Base-by-base conservation (phyloP, 2,329 filamentous ascomycete genomes). In the Cladophialophora exuberans region DNA sequence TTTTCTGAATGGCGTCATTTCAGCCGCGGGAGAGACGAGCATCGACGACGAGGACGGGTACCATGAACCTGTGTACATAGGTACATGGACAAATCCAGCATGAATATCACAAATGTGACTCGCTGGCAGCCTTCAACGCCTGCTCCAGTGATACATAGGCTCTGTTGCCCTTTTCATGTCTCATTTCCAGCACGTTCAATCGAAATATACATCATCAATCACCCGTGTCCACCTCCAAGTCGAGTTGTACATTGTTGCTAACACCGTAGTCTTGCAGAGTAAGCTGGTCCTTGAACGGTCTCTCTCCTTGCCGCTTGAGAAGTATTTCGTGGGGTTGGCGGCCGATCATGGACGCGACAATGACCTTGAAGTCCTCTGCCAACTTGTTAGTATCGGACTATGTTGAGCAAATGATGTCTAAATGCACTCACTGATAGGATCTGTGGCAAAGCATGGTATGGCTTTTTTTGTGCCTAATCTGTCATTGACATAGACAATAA, bases 391-490 rank as follows among this genome's bases (percentile, higher is more conserved):
- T 22, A 59, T 42, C n/a, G n/a, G n/a, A 11, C 30, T 20, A 28
- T 42, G 13, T 22, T 30, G 18, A 11, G 11, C 1, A 31, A 3
- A 42, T 3, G 33, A 31, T 17, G 22, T 17, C 33, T 15, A 25
- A 41, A 25, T 52, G 39, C 47, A 70, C 73, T 65, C 56, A 75
- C 75, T 87, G 62, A 97, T 86, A 6, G 86, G 86, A 73, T 97
- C 93, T 2, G 85, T 88, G 0, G 89, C 86, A 54, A 96, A 78
- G 70, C 92, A 97, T 0, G 93, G 93, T 61, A 97, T 94, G 48
- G 89, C 88, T 13, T 92, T 90, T 68, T 96, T 96, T n/a, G 93
- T 97, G 10, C 93, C 93, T 30, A 97, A 77, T n/a, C 93, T 83
- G 72, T 97, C 93, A 70, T 97, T 97, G 68, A 97, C 85, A 66